These are phyloP conservation scores for Ambrosiella beaveri DNA, from an alignment of 2,329 filamentous ascomycete genomes.

Conservation along the genomic window DNA sequence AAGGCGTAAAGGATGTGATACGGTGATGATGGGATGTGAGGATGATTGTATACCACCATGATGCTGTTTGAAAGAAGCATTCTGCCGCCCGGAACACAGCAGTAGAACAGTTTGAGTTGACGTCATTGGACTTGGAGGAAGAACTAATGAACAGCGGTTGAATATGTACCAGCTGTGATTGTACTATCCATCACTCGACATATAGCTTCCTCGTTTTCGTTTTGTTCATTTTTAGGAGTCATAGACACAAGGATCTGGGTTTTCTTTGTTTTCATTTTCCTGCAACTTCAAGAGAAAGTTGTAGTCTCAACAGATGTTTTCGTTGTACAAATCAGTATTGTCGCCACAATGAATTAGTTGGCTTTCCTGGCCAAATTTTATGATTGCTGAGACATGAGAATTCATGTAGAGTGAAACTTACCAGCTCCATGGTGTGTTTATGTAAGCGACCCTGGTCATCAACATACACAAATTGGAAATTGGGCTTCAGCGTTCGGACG, in stretches of 20 bases:
- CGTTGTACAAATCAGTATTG: neutral
- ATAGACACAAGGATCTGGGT: constrained; percentile 6
- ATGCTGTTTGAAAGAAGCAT: neutral
- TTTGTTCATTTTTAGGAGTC: constrained; percentile 6
- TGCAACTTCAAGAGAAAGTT: neutral
- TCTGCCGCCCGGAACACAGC: neutral
- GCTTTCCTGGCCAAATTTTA: neutral
- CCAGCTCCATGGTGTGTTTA: neutral
- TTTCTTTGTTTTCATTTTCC: constrained; percentile 6
- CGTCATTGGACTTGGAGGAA: neutral
- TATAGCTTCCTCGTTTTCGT: neutral
- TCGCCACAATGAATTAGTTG: too few relatives aligned
- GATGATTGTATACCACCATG: neutral
- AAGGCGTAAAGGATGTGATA: constrained; percentile 38
- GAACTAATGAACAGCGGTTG: too few relatives aligned
- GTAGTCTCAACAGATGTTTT: constrained; percentile 6
- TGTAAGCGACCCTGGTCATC: neutral
- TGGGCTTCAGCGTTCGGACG: neutral
- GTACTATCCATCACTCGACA: neutral
- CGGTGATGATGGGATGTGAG: neutral
- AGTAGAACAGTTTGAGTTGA: neutral
- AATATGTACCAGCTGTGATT: too few relatives aligned
- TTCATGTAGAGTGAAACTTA: too few relatives aligned
- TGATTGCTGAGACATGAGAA: neutral
- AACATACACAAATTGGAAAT: neutral